These are phyloP conservation scores for Ceratocystis colombiana DNA, from an alignment of 2,329 filamentous ascomycete species.

Conservation along the genomic window DNA sequence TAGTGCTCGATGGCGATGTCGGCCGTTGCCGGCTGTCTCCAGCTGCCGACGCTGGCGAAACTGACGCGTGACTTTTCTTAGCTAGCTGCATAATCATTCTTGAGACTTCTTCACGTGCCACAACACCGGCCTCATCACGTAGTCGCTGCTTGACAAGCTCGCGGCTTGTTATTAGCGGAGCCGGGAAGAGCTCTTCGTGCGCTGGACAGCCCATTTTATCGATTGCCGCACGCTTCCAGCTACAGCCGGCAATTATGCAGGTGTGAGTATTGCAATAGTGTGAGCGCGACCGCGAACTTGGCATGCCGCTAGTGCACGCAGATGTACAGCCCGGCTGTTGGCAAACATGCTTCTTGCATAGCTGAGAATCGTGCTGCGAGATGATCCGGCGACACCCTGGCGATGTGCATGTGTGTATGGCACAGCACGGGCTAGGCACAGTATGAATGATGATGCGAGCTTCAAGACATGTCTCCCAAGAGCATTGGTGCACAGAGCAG, in stretches of 20 bases:
- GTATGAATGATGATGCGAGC: slow-evolving; percentile 16
- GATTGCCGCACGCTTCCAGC: neutral
- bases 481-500: slow-evolving; percentile 15
- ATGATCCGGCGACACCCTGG: slow-evolving; percentile 6
- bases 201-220: slow-evolving; percentile 9
- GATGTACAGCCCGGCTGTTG: slow-evolving; percentile 10
- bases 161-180: slow-evolving; percentile 14
- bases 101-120: neutral
- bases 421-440: neutral
- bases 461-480: neutral
- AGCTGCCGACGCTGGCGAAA: neutral
- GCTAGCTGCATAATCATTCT: slow-evolving; percentile 1
- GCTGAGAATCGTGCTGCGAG: neutral
- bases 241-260: slow-evolving; percentile 9
- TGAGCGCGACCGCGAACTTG: neutral
- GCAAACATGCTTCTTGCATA: slow-evolving; percentile 18
- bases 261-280: slow-evolving; percentile 13
- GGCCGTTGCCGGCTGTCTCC: neutral
- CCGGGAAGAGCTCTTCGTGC: slow-evolving; percentile 14
- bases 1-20: neutral
- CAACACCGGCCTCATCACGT: neutral
- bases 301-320: neutral
- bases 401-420: slow-evolving; percentile 12
- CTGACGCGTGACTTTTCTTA: neutral
- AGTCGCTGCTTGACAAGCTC: slow-evolving; percentile 8